Conservation (phyloP, 2,329 filamentous ascomycete genomes). For the Nigrospora osmanthi region DNA sequence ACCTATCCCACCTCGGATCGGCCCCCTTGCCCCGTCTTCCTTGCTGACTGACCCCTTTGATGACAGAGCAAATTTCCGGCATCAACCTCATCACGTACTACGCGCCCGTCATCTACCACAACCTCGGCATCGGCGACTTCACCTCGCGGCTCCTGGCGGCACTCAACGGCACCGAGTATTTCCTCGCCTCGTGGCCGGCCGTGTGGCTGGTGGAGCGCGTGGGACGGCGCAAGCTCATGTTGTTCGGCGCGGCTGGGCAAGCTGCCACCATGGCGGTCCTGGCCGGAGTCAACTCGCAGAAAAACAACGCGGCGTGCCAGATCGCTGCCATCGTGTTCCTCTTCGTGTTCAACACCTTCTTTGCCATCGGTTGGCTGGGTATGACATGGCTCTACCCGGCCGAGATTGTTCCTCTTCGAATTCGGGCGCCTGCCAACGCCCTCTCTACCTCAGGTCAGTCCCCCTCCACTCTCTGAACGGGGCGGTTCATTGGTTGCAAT, state of each 20-base stretch:
- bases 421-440: constrained; percentile 50
- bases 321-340: constrained; percentile 29
- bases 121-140: constrained; percentile 42
- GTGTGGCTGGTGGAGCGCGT: constrained; percentile 58
- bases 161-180: constrained; percentile 40
- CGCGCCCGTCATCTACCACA: constrained; percentile 39
- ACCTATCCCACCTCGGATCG: constrained; percentile 2
- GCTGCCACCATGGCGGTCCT: constrained; percentile 59
- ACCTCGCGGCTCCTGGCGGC: constrained; percentile 51
- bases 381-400: constrained; percentile 54
- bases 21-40: too few relatives aligned
- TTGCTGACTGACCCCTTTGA: constrained; percentile 25
- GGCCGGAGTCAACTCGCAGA: constrained; percentile 30
- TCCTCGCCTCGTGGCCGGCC: constrained; percentile 50
- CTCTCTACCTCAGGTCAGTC: constrained; percentile 30
- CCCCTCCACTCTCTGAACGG: constrained; percentile 1
- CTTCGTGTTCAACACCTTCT: constrained; percentile 46
- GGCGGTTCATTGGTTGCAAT: constrained; percentile 10
- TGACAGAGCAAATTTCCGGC: constrained; percentile 33
- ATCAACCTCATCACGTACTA: constrained; percentile 37
- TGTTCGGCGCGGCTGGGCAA: constrained; percentile 59
- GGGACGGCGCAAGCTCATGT: constrained; percentile 63
- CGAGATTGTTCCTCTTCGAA: constrained; percentile 44
- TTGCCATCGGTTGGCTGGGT: constrained; percentile 43
- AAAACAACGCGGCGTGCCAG: constrained; percentile 14